A percentile compares a stretch with the other conserved stretches of the same genome.
These are phyloP conservation scores for Vitis riparia DNA, from an alignment of 164 flowering plant species.

Conservation along the genomic window DNA sequence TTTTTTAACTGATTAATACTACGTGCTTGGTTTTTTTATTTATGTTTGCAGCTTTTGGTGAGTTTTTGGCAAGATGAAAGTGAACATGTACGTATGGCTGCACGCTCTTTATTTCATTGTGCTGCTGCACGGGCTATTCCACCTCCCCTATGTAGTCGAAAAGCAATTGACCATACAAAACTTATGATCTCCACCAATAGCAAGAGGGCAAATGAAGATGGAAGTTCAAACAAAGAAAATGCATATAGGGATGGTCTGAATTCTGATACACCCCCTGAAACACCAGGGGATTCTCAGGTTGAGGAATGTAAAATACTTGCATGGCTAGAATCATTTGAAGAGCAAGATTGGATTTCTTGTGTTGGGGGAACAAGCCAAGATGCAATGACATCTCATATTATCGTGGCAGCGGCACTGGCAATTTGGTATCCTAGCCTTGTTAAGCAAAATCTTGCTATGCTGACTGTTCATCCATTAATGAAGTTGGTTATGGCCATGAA, in stretches of 20 bases:
- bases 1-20: not conserved
- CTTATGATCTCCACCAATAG: conserved; percentile 21
- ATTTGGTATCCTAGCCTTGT: conserved; percentile 97
- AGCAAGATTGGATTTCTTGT: conserved; percentile 95
- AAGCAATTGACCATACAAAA: conserved; percentile 30
- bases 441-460: conserved; percentile 58
- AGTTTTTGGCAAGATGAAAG: conserved; percentile 96
- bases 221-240: conserved; percentile 15
- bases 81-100: conserved; percentile 97
- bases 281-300: conserved; percentile 25
- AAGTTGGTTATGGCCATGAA: conserved; percentile 95
- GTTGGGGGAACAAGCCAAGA: conserved; percentile 97
- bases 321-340: conserved; percentile 94
- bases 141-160: conserved; percentile 50
- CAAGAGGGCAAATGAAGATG: conserved; percentile 19
- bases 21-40: conserved; percentile 3
- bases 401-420: conserved; percentile 92
- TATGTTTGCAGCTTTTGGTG: conserved; percentile 70
- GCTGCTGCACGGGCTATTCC: conserved; percentile 97
- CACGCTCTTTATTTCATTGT: conserved; percentile 96
- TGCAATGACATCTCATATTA: conserved; percentile 92
- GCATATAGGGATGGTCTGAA: conserved; percentile 14
- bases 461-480: conserved; percentile 73
- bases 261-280: conserved; percentile 23
- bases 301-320: conserved; percentile 54